Evolutionary conservation across 306 rosid genomes (phyloP), one percentile per base, ranked within the genome.

Genomic region (Castanospermum australe): DNA sequence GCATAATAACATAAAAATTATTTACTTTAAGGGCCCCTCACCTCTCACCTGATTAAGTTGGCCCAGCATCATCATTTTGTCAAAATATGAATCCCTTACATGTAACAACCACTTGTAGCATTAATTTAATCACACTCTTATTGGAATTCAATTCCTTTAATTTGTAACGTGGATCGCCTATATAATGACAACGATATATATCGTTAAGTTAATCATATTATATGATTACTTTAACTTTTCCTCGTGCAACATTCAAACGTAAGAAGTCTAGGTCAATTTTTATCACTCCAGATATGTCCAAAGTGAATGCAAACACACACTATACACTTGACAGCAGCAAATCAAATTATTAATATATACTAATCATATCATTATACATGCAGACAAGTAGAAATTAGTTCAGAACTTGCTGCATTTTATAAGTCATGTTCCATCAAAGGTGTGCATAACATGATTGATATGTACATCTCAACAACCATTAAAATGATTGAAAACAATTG

Each of bases 371-470:
- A 15, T 45, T 33, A 67, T 12, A 6, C 17, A 67, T 12, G 4
- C 17, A 41, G 48, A 24, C 14, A 45, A 39, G 8, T 5, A 15
- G 15, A 28, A 55, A 36, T 41, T 62, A 47, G 22, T 59, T 55
- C 28, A 10, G 25, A 51, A 51, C 10, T 17, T 45, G 47, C 39
- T 35, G n/a, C 5, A 18, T 20, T 69, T 18, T 15, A 32, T 60
- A 15, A n/a, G 42, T 62, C 30, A 10, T 33, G 62, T 21, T 52
- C 69, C 75, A 50, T 51, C 47, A 15, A 10, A 17, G 45, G 45
- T 39, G 17, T 20, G 55, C 51, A 17, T 24, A 55, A 62, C 38
- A 9, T 59, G 71, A 81, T 52, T 73, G 71, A 81, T 36, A 42
- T 10, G 35, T 64, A 32, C 48, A 66, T 45, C 42, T 44, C 18